Conservation (phyloP, 306 rosid species). For the Lathyrus oleraceus region DNA sequence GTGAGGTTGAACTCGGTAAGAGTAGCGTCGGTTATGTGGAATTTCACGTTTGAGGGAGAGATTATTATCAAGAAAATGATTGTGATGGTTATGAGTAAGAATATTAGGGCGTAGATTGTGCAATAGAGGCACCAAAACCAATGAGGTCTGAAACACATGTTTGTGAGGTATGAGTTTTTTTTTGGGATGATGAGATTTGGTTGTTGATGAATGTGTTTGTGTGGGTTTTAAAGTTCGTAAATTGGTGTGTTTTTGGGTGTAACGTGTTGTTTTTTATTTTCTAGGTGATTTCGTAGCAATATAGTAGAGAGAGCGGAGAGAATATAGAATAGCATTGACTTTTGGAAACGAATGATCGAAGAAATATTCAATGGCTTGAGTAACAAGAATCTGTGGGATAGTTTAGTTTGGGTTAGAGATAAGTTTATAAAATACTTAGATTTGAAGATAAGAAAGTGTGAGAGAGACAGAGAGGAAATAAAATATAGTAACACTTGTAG, state of each 20-base stretch:
- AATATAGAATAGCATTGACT: slow-evolving; percentile 2
- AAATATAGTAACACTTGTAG: too few relatives aligned
- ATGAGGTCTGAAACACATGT: neutral
- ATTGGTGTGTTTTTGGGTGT: neutral
- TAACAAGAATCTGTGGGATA: neutral
- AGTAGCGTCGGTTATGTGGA: slow-evolving; percentile 32
- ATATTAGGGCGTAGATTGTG: neutral
- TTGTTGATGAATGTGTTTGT: neutral
- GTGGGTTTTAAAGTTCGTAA: neutral
- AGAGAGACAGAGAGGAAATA: too few relatives aligned
- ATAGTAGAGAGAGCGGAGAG: neutral
- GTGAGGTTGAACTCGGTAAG: slow-evolving; percentile 44
- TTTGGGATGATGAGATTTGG: neutral
- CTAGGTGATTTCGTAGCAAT: slow-evolving; percentile 8
- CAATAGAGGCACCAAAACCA: neutral
- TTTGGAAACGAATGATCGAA: neutral
- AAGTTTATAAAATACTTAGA: neutral
- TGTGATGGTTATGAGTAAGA: neutral
- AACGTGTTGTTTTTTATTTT: neutral
- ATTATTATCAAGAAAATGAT: slow-evolving; percentile 7
- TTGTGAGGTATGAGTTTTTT: neutral
- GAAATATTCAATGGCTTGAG: slow-evolving; percentile 3
- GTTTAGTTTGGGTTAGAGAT: neutral
- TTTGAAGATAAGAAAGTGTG: too few relatives aligned
- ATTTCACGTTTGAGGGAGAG: slow-evolving; percentile 31